Base-by-base conservation (phyloP, 352 stramenopile species). In the Pythium guiyangense region DNA sequence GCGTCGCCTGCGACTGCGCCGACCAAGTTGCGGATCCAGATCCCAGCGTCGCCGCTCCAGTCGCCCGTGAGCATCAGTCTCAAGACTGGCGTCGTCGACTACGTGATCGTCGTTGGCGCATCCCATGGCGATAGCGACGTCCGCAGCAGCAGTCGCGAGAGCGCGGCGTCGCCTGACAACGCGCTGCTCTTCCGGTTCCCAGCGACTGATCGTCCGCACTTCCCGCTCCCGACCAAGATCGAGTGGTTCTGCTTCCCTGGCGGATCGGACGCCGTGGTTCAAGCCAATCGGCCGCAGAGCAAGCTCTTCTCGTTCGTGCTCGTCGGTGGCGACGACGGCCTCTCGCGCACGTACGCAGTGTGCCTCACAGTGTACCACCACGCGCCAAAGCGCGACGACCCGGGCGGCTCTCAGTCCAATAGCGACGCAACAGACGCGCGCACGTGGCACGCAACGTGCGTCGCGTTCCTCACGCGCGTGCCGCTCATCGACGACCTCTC, bases 211-310 rank as follows among this genome's bases (percentile, higher is more conserved):
- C 70, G 78, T 8, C 67, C 51, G 6, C 61, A 77, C 18, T 93
- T 90, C 59, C 75, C 83, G 6, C 52, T 93, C 20, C 85, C 85
- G 2, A 95, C 83, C 2, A 95, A 95, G 65, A 85, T 95, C 49
- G 85, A 95, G 62, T 95, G 85, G 84, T 95, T 95, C 62, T 95
- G 85, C 55, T 93, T 93, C 46, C 84, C 85, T 1, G 69, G 69
- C 25, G 85, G 85, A 8, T 70, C 76, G 0, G 79, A 95, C 65
- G 64, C 86, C 26, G 52, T 89, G 6, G 60, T 63, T 14, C 73
- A 88, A 62, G 35, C 53, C 12, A 37, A 71, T 20, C 61, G 79
- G 14, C 85, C 85, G 0, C 57, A 57, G 18, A 78, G 71, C 18
- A 84, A 83, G 46, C 12, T 88, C 3, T 93, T 92, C 61, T 90